Base-by-base conservation (phyloP, 257 asterid genomes). In the Nicotiana noctiflora region DNA sequence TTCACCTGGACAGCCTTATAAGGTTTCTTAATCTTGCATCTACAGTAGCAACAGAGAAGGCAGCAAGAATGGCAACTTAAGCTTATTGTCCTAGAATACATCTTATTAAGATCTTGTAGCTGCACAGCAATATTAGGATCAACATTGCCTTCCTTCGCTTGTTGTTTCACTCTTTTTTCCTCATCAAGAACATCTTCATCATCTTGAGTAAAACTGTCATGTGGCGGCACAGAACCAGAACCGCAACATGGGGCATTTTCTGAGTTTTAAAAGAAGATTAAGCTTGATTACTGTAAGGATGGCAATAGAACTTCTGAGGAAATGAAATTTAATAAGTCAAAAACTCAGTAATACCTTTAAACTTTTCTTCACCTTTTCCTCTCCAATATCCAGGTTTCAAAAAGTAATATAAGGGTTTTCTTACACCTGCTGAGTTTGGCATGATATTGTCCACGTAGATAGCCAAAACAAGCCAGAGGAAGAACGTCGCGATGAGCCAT, bases 181-280 rank as follows among this genome's bases (percentile, higher is more conserved):
- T 85, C 90, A 77, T 85, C 87, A 44, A 34, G 57, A 66, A 87
- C 87, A 61, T 75, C 87, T 78, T 83, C 85, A 68, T 85, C 87
- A 31, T 77, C 80, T 53, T 31, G 77, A 37, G 32, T 53, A 25
- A 65, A 81, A 59, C 75, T 79, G 59, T 62, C 74, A 8, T 74
- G 49, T 2, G 46, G 68, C 15, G 80, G 55, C 5, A 75, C 19
- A 31, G 84, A 59, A 61, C 85, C 68, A 8, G 81, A 44, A 8
- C 76, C 63, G 9, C 81, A 82, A 79, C 67, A 52, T 53, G 53
- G 29, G 5, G 74, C 3, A 57, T 62, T 29, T 78, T 63, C 79
- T 79, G 78, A 80, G 19, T 5, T 68, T 78, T 44, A 31, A 78
- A n/a, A 66, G 25, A 29, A 57, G 2, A 25, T 34, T 18, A 46